Base-by-base conservation (phyloP, 306 rosid genomes). In the Castanopsis chinensis region DNA sequence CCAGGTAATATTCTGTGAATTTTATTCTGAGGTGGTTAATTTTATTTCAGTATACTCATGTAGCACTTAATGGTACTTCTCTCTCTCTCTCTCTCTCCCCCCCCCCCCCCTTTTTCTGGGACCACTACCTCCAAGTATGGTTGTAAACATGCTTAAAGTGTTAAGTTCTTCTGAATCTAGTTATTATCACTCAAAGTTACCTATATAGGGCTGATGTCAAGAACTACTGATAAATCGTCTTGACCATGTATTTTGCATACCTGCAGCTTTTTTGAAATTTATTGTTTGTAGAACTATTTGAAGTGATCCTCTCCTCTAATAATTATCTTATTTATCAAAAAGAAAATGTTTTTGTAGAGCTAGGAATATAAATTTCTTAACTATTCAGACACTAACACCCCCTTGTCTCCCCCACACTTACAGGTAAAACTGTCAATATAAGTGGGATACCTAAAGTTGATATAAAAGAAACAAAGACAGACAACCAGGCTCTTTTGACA, bases 1-100 rank as follows among this genome's bases (percentile, higher is more conserved):
- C 13, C 99, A 95, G 99, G 99, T 92, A 86, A 72, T 35, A 9
- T 71, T 65, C 74, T 72, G n/a, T 56, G 43, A 52, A 54, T 51
- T 67, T 6, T 64, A 69, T 57, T 30, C 23, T 74, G 13, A 13
- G 23, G 49, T 15, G 32, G 69, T 41, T 41, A 41, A 41, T 41
- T 41, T 41, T 41, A 41, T 41, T 41, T 41, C 0, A 58, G 14
- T 23, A 58, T 58, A 58, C 64, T 58, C 25, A 58, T 37, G 43
- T 37, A 37, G 10, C 43, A 37, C 43, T 37, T 37, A 37, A 37
- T 37, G 43, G 43, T 37, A 37, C 43, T 37, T 37, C 2, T 37
- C 43, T 37, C 43, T 37, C 43, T 7, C 43, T 37, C 0, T 25
- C 1, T 0, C 2, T 10, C 43, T 2, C 2, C 10, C 43, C 10